phyloP scores from a whole-genome alignment of 1,284 basidiomycete genomes.

The Malassezia furfur region DNA sequence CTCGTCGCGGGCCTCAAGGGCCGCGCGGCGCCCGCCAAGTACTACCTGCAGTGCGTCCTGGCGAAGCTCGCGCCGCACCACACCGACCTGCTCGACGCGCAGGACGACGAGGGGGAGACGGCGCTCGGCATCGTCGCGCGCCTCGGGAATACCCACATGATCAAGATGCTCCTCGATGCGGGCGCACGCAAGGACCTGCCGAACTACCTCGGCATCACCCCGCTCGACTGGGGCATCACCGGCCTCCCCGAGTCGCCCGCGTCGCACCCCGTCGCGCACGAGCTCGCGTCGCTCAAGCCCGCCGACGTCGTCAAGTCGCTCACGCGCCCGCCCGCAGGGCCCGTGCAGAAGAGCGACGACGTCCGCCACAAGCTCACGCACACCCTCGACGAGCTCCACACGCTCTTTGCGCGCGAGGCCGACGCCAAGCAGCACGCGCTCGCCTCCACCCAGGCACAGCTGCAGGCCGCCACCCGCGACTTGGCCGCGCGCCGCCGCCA shows the following conservation, averaged over 20 bases:
- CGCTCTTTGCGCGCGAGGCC: constrained; percentile 75
- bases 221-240: constrained; percentile 68
- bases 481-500: constrained; percentile 72
- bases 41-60: constrained; percentile 85
- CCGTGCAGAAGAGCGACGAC: constrained; percentile 74
- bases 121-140: constrained; percentile 88
- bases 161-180: constrained; percentile 78
- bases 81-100: constrained; percentile 65
- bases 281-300: constrained; percentile 29
- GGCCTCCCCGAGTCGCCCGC: constrained; percentile 4
- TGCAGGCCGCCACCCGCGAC: constrained; percentile 78
- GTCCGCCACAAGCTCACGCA: constrained; percentile 58
- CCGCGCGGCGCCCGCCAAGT: constrained; percentile 69
- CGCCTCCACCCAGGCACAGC: constrained; percentile 71
- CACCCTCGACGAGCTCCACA: constrained; percentile 62
- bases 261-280: constrained; percentile 16
- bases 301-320: constrained; percentile 58
- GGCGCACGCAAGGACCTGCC: constrained; percentile 80
- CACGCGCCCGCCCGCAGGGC: constrained; percentile 52
- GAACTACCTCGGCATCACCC: constrained; percentile 88
- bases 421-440: constrained; percentile 75
- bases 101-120: constrained; percentile 93
- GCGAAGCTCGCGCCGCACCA: constrained; percentile 55
- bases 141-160: constrained; percentile 79
- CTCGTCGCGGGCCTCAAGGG: constrained; percentile 83